Percentiles rank a stretch among this genome's conserved stretches.
These are phyloP conservation scores for Malus domestica DNA, from an alignment of 306 rosid genomes.

Conservation along the genomic window DNA sequence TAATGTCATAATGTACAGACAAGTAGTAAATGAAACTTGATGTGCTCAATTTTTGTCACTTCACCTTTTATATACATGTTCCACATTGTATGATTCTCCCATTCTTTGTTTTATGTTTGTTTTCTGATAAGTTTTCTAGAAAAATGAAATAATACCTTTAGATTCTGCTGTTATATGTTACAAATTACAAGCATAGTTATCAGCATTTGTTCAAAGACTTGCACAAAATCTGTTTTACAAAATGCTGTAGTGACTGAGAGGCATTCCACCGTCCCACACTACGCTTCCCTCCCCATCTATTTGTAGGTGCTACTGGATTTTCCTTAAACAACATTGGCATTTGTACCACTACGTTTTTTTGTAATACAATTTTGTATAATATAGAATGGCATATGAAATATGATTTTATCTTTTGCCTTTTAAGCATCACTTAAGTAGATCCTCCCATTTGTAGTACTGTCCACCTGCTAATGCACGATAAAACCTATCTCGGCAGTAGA, in stretches of 20 bases:
- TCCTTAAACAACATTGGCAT: not conserved
- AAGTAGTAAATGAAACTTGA: slow-evolving; percentile 2
- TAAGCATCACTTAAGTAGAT: slow-evolving; percentile 51
- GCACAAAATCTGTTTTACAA: not conserved
- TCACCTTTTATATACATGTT: not conserved
- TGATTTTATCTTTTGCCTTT: not conserved
- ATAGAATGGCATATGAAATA: not conserved
- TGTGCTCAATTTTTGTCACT: not conserved
- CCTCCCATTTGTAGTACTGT: slow-evolving; percentile 97
- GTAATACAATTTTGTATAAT: not conserved
- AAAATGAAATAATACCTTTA: slow-evolving; percentile 14
- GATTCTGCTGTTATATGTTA: slow-evolving; percentile 8
- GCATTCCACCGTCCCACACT: not conserved
- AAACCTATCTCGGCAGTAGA: slow-evolving; percentile 91
- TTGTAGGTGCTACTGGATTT: not conserved
- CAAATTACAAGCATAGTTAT: slow-evolving; percentile 23
- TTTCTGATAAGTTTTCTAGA: slow-evolving; percentile 16
- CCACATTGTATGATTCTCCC: slow-evolving; percentile 5
- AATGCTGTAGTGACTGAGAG: not conserved
- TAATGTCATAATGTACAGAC: not conserved
- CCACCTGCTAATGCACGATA: slow-evolving; percentile 98
- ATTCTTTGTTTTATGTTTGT: not conserved
- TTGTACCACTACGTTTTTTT: not conserved
- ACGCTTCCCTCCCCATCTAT: not conserved
- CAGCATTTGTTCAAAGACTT: not conserved